A percentile compares a stretch with the other conserved stretches of the same genome.
Evolutionary conservation across 2,329 filamentous ascomycete species (phyloP).

Genomic region (Colletotrichum trifolii): DNA sequence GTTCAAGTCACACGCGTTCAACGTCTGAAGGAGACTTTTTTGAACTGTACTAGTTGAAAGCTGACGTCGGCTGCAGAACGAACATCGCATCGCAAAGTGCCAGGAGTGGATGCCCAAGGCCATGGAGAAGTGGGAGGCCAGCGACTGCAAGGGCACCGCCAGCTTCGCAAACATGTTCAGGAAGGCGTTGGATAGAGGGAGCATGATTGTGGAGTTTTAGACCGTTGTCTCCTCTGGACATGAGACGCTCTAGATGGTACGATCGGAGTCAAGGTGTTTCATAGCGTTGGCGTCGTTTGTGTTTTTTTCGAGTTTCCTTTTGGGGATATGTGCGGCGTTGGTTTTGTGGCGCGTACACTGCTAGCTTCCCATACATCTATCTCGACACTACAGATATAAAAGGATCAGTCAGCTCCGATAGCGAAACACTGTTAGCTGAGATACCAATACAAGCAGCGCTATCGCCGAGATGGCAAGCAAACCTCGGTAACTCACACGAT

Average conservation of each 20-base stretch:
- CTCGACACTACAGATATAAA: too few relatives aligned
- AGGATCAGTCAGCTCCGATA: too few relatives aligned
- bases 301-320: too few relatives aligned
- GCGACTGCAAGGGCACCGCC: slow-evolving; percentile 64
- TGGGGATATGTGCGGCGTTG: background rate
- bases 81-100: slow-evolving; percentile 74
- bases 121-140: slow-evolving; percentile 62
- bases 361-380: too few relatives aligned
- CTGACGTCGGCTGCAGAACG: slow-evolving; percentile 54
- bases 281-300: too few relatives aligned
- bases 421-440: too few relatives aligned
- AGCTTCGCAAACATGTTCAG: slow-evolving; percentile 65
- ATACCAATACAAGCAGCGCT: too few relatives aligned
- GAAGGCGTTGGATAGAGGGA: slow-evolving; percentile 55
- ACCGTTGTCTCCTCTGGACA: slow-evolving; percentile 31
- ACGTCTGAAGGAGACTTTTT: too few relatives aligned
- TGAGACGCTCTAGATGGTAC: background rate
- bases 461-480: too few relatives aligned
- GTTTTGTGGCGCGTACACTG: background rate
- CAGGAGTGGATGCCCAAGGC: slow-evolving; percentile 70
- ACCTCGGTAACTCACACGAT: too few relatives aligned
- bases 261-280: background rate
- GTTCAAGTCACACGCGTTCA: too few relatives aligned
- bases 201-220: slow-evolving; percentile 41
- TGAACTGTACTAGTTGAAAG: too few relatives aligned